These are phyloP conservation scores for Boletus sp. DNA, from an alignment of 1,284 basidiomycete genomes.

Conservation along the genomic window DNA sequence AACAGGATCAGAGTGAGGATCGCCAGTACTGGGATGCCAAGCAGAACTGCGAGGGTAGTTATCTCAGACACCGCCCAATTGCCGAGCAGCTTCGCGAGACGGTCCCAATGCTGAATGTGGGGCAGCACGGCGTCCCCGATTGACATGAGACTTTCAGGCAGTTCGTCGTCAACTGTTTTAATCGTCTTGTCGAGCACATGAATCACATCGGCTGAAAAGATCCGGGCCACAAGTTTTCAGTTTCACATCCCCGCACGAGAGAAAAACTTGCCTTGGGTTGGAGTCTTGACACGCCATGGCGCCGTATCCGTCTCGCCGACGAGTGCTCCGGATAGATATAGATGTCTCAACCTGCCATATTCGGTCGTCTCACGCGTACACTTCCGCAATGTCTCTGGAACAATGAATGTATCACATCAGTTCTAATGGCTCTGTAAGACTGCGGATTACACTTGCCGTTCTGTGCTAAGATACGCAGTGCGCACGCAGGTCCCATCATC, in stretches of 20 bases:
- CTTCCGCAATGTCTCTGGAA: slow-evolving; percentile 15
- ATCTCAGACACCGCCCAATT: slow-evolving; percentile 3
- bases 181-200: slow-evolving; percentile 28
- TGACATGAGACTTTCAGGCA: slow-evolving; percentile 19
- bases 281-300: slow-evolving; percentile 16
- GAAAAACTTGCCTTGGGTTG: slow-evolving; percentile 17
- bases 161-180: slow-evolving; percentile 20
- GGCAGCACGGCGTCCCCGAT: slow-evolving; percentile 18
- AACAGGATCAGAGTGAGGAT: slow-evolving; percentile 6
- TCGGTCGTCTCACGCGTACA: background rate
- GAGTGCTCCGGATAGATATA: slow-evolving; percentile 19
- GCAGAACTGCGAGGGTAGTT: slow-evolving; percentile 11
- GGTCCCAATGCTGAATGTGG: slow-evolving; percentile 19
- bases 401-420: background rate
- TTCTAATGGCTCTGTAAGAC: background rate
- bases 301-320: slow-evolving; percentile 17
- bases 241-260: background rate
- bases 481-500: slow-evolving; percentile 26
- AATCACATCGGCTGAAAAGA: slow-evolving; percentile 19
- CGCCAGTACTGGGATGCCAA: slow-evolving; percentile 20
- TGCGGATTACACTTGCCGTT: slow-evolving; percentile 5
- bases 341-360: slow-evolving; percentile 19
- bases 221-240: background rate
- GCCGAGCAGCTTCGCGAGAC: slow-evolving; percentile 9
- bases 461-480: slow-evolving; percentile 18